phyloP scores from a whole-genome alignment of 2,329 filamentous ascomycete species.

The Ophiostoma himal-ulmi region DNA sequence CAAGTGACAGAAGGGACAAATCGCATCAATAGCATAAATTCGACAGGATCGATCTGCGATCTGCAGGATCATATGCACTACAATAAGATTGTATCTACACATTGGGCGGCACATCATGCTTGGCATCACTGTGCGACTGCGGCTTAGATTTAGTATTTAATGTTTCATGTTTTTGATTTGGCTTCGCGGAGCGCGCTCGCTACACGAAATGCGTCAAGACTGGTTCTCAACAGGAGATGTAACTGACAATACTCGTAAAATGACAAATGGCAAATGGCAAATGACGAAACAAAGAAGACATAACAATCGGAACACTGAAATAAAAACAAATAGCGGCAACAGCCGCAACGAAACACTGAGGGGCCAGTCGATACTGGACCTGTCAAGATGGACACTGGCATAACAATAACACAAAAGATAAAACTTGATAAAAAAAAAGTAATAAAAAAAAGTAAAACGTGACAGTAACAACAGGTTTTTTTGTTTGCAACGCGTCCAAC shows the following conservation, averaged over 20 bases:
- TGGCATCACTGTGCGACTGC: not conserved
- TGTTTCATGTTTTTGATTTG: not conserved
- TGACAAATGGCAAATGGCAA: not conserved
- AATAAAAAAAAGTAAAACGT: not conserved
- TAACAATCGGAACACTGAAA: not conserved
- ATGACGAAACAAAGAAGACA: not conserved
- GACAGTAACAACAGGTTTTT: constrained; percentile 1
- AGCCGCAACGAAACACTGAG: not conserved
- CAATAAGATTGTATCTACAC: not conserved
- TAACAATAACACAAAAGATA: not conserved
- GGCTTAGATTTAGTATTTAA: not conserved
- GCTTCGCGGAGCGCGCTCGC: constrained; percentile 1
- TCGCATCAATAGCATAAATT: too few species aligned
- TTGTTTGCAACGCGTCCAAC: constrained; percentile 8
- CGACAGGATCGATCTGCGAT: not conserved
- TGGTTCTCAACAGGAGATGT: not conserved
- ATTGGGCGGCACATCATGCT: not conserved
- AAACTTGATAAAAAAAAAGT: not conserved
- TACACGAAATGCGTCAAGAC: not conserved
- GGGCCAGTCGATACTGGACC: not conserved
- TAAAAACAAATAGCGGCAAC: not conserved
- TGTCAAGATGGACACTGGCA: not conserved
- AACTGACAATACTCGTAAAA: not conserved
- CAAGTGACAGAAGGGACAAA: too few species aligned
- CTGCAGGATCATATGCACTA: not conserved